phyloP scores from a whole-genome alignment of 2,329 filamentous ascomycete genomes.

The Ceratocystis lukuohia region DNA sequence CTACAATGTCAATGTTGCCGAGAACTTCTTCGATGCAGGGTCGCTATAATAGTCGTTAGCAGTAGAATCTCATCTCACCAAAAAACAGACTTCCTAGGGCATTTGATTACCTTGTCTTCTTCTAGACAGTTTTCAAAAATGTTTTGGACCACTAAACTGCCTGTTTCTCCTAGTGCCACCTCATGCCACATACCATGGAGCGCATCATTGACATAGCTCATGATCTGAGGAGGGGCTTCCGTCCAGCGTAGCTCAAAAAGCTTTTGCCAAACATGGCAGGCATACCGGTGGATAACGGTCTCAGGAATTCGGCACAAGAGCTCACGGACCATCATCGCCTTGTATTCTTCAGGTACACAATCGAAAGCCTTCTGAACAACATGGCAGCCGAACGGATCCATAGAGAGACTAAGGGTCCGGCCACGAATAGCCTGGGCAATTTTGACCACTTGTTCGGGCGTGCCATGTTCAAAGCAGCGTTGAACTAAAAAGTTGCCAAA shows the following conservation, averaged over 20 bases:
- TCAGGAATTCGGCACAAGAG: constrained; percentile 88
- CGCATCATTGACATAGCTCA: constrained; percentile 95
- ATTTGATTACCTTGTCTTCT: constrained; percentile 70
- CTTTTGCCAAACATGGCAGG: constrained; percentile 99
- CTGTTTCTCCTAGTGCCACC: constrained; percentile 90
- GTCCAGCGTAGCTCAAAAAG: constrained; percentile 96
- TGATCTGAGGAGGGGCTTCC: constrained; percentile 88
- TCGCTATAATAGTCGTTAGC: constrained; percentile 43
- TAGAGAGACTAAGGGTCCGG: constrained; percentile 84
- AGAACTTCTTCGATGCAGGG: constrained; percentile 96
- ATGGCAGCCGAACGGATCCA: constrained; percentile 97
- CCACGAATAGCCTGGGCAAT: constrained; percentile 91
- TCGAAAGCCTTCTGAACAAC: constrained; percentile 98
- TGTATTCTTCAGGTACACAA: constrained; percentile 93
- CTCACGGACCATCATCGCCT: constrained; percentile 97
- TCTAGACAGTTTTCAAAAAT: constrained; percentile 99
- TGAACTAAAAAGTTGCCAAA: constrained; percentile 98
- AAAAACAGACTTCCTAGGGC: background rate
- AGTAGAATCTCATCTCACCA: background rate
- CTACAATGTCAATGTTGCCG: constrained; percentile 85
- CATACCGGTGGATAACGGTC: constrained; percentile 96
- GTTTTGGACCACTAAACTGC: constrained; percentile 95
- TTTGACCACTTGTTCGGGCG: constrained; percentile 81
- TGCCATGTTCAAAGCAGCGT: constrained; percentile 96
- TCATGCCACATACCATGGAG: constrained; percentile 97